Base-by-base conservation (phyloP, 2,329 filamentous ascomycete species). In the Nothopassalora personata region DNA sequence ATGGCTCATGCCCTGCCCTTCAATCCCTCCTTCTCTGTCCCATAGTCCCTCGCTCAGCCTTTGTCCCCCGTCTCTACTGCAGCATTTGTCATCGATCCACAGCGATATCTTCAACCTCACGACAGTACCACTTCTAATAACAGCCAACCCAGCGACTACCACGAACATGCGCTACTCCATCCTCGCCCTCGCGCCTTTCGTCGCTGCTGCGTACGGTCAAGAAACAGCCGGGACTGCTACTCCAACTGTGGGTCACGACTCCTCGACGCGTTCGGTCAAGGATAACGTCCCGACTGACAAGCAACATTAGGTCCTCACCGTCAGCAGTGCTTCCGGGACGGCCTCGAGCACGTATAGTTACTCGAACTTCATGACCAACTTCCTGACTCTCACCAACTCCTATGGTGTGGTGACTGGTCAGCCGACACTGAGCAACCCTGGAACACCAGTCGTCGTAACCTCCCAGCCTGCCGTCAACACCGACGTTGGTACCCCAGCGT, bases 321-420 rank as follows among this genome's bases (percentile, higher is more conserved):
- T 60, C 31, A 54, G 57, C 53, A 59, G 48, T 43, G 61, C 58
- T 45, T 51, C 54, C 57, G 56, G 59, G 36, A 64, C 61, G 33
- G 50, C 61, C 53, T 58, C 59, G 36, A 65, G 60, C 45, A 67
- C 66, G 52, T 68, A 65, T 48, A 63, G 64, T 18, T 74, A 79
- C 73, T 67, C 67, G 18, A 79, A 80, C 72, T 72, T 72, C 13
- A 71, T 72, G 60, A 79, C 76, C 45, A 66, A 71, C 57, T 80
- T 74, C 71, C 72, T 78, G 28, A 77, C 77, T 27, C 58, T 76
- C 72, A 81, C 79, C 61, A 77, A 81, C 72, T 77, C 77, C 19
- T 62, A 72, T 23, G 79, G 80, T 52, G 79, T 81, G 43, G 73
- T 81, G 51, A 82, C 80, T 47, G 79, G 78, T 61, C 73, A 76